phyloP scores from a whole-genome alignment of 23 red algal genomes.

The Gracilaria domingensis region DNA sequence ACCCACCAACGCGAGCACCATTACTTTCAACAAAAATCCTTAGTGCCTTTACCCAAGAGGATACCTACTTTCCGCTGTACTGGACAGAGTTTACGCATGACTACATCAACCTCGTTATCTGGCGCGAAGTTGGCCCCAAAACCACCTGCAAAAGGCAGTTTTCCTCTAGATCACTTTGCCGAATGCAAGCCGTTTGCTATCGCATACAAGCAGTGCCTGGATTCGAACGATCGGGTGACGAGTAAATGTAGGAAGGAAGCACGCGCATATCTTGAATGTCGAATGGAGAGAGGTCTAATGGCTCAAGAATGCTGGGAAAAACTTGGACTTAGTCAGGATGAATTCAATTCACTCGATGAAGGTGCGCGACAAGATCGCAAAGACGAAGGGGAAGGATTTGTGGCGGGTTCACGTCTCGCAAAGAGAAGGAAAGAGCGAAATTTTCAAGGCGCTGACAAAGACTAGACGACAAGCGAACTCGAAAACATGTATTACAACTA shows the following conservation, averaged over 20 bases:
- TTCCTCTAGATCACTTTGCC: constrained; percentile 92
- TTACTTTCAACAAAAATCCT: too few species aligned
- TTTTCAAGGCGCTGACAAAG: neutral
- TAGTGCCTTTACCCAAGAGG: too few species aligned
- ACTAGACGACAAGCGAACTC: neutral
- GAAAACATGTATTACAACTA: neutral
- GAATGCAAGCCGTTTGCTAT: constrained; percentile 86
- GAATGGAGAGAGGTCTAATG: constrained; percentile 93
- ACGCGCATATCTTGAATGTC: constrained; percentile 83
- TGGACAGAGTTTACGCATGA: constrained; percentile 31
- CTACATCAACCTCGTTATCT: constrained; percentile 71
- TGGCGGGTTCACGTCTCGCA: constrained; percentile 56
- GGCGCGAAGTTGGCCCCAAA: constrained; percentile 42
- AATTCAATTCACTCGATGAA: constrained; percentile 13
- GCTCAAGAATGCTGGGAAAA: constrained; percentile 72
- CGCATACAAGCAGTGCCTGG: constrained; percentile 77
- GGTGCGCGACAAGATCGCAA: neutral
- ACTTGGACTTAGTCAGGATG: constrained; percentile 73
- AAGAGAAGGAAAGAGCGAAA: constrained; percentile 66
- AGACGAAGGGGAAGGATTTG: constrained; percentile 57
- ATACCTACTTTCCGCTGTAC: neutral
- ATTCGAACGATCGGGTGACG: constrained; percentile 52
- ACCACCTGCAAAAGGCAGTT: constrained; percentile 89
- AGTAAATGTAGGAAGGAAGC: constrained; percentile 81
- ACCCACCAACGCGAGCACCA: too few species aligned